Base-by-base conservation (phyloP, 2,329 filamentous ascomycete genomes). In the Claviceps sp. region DNA sequence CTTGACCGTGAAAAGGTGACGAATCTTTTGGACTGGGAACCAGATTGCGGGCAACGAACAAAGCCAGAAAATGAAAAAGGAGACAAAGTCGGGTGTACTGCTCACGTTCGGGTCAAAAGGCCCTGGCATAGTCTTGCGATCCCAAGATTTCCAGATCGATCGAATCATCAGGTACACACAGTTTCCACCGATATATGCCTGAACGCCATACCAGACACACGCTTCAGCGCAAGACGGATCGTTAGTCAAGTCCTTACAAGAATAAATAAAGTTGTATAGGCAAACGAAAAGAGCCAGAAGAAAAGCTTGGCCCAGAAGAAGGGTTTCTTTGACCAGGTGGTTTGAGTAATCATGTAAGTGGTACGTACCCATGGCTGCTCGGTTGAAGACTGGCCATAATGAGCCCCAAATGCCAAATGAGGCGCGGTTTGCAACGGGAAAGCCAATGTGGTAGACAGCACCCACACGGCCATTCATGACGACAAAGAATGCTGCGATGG, bases 81-180 rank as follows among this genome's bases (percentile, higher is more conserved):
- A 87, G 45, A 83, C 77, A 60, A 87, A 95, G 58, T 85, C 79
- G 42, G 81, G 78, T 0, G 87, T 94, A 19, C 76, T 82, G 1
- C 88, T 89, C 3, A 85, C 84, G 51, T 69, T 71, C 1, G 64
- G 63, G 1, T 80, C 70, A 54, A 93, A 87, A 7, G 76, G 75
- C 61, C 91, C 89, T 11, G 76, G 80, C 55, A 89, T 75, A 1
- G 73, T 75, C 4, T 75, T 64, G 13, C 72, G 68, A 57, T 78
- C 73, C 78, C 80, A 86, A 48, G 74, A 76, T 55, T 73, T 78
- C 88, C 88, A 95, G 63, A 95, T 91, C 4, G 87, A 73, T 47
- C 84, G 77, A 56, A 95, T 91, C 88, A 95, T 95, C 54, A 95
- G 71, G 56, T 89, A 89, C 4, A 95, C 83, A 59, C 89, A 95